Conservation (phyloP, 1,284 basidiomycete genomes). For the Papiliotrema nemorosa region DNA sequence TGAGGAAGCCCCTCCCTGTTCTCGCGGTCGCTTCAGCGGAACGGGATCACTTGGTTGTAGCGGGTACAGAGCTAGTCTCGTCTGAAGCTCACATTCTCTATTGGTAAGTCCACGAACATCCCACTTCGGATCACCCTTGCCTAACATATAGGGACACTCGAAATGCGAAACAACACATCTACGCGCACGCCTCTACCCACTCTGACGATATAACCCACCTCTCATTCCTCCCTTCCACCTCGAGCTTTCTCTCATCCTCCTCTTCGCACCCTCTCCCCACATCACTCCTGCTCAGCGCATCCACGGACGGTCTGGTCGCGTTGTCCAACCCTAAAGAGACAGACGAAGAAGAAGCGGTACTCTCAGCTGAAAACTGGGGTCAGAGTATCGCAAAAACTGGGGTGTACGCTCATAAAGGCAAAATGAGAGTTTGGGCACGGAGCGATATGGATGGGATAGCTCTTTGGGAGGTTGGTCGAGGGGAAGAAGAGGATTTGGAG, state of each 20-base stretch:
- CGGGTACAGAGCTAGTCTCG: conserved; percentile 50
- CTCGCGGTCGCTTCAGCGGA: conserved; percentile 40
- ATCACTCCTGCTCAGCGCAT: conserved; percentile 49
- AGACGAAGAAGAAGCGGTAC: conserved; percentile 53
- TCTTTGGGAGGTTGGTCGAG: conserved; percentile 35
- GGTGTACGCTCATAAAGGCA: conserved; percentile 24
- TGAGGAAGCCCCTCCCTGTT: conserved; percentile 45
- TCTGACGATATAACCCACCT: conserved; percentile 54
- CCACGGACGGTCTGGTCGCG: conserved; percentile 52
- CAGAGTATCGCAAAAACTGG: conserved; percentile 44
- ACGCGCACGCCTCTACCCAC: conserved; percentile 52
- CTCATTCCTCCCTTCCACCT: conserved; percentile 47
- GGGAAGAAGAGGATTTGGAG: conserved; percentile 33
- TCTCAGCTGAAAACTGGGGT: conserved; percentile 47
- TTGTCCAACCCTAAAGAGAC: conserved; percentile 48
- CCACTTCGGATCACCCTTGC: not conserved
- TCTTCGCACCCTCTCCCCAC: conserved; percentile 21
- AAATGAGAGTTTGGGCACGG: conserved; percentile 45
- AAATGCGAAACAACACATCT: conserved; percentile 40
- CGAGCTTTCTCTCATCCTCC: conserved; percentile 22
- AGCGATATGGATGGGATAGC: conserved; percentile 49
- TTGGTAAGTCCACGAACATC: conserved; percentile 35
- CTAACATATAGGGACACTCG: conserved; percentile 43
- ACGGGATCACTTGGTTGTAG: conserved; percentile 48
- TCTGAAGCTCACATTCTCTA: conserved; percentile 52